Percentiles rank a stretch among this genome's conserved stretches.
These are phyloP conservation scores for Zopfia rhizophila DNA, from an alignment of 2,329 filamentous ascomycete genomes.

Conservation along the genomic window DNA sequence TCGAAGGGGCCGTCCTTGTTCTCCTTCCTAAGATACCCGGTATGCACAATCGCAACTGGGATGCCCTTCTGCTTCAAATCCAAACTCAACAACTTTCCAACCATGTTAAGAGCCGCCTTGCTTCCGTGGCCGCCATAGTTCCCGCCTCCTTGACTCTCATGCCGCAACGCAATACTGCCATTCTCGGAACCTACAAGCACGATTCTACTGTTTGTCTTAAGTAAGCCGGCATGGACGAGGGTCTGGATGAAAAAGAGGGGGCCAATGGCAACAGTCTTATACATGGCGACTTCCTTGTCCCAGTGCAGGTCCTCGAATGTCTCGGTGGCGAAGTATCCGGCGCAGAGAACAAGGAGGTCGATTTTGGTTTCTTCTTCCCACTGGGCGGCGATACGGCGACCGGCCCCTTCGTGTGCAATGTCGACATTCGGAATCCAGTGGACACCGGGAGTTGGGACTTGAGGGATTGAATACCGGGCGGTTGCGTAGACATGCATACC, in stretches of 20 bases:
- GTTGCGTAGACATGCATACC: slow-evolving; percentile 29
- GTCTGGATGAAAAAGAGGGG: slow-evolving; percentile 72
- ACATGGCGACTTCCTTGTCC: slow-evolving; percentile 73
- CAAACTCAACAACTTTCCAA: slow-evolving; percentile 71
- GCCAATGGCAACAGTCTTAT: slow-evolving; percentile 67
- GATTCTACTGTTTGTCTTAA: slow-evolving; percentile 63
- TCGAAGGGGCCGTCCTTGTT: slow-evolving; percentile 72
- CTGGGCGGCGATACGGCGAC: slow-evolving; percentile 17
- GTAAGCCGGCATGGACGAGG: slow-evolving; percentile 50
- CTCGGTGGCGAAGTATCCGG: slow-evolving; percentile 73
- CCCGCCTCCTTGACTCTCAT: slow-evolving; percentile 73
- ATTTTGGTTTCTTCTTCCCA: slow-evolving; percentile 31
- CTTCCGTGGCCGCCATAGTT: slow-evolving; percentile 77
- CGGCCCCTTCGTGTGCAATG: slow-evolving; percentile 23
- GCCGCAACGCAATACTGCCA: slow-evolving; percentile 73
- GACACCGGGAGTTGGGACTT: slow-evolving; percentile 7
- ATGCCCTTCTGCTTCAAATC: slow-evolving; percentile 71
- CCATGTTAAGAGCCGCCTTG: slow-evolving; percentile 78
- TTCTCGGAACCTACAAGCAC: slow-evolving; percentile 74
- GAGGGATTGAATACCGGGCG: slow-evolving; percentile 18
- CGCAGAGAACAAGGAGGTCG: slow-evolving; percentile 67
- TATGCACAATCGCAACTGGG: slow-evolving; percentile 72
- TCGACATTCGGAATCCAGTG: slow-evolving; percentile 33
- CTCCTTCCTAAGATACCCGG: slow-evolving; percentile 75
- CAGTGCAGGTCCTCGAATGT: slow-evolving; percentile 70